Percentiles rank a stretch among this genome's conserved stretches.
phyloP scores from a whole-genome alignment of 345 rosid genomes.

The Ceriops decandra region DNA sequence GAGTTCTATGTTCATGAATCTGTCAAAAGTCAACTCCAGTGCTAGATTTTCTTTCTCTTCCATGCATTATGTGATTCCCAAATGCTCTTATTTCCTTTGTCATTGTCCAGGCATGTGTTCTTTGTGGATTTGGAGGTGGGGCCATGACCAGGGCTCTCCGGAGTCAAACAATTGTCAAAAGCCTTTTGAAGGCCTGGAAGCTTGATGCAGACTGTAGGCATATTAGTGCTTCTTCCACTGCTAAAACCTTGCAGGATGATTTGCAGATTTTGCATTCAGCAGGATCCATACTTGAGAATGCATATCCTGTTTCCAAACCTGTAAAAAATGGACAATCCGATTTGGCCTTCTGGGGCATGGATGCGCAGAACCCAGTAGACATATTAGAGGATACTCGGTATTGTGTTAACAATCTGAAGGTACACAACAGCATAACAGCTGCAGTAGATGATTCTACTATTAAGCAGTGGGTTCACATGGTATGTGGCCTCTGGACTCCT shows the following conservation, averaged over 20 bases:
- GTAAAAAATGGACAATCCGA: conserved; percentile 21
- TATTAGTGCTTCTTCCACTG: conserved; percentile 15
- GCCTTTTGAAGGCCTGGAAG: conserved; percentile 43
- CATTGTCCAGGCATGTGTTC: conserved; percentile 43
- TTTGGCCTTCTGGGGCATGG: conserved; percentile 21
- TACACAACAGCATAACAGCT: conserved; percentile 37
- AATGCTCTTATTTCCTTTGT: neutral
- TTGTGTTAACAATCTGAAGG: conserved; percentile 17
- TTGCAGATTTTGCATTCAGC: conserved; percentile 11
- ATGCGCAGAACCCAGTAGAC: conserved; percentile 15
- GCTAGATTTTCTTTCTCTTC: neutral
- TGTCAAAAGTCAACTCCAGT: neutral
- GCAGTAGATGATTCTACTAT: conserved; percentile 39
- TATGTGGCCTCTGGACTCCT: conserved; percentile 57
- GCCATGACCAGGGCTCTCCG: conserved; percentile 46
- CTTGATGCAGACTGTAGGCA: conserved; percentile 26
- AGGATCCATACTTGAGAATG: conserved; percentile 15
- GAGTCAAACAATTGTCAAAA: conserved; percentile 34
- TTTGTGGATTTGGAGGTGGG: conserved; percentile 54
- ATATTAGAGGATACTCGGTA: conserved; percentile 11
- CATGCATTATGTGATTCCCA: neutral
- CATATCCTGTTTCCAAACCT: conserved; percentile 21
- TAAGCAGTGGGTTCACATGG: conserved; percentile 58
- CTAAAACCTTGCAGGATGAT: conserved; percentile 20
- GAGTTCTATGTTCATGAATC: neutral